A percentile compares a stretch with the other conserved stretches of the same genome.
Conservation (phyloP, 768 basidiomycete species). For the Tylopilus sp. region DNA sequence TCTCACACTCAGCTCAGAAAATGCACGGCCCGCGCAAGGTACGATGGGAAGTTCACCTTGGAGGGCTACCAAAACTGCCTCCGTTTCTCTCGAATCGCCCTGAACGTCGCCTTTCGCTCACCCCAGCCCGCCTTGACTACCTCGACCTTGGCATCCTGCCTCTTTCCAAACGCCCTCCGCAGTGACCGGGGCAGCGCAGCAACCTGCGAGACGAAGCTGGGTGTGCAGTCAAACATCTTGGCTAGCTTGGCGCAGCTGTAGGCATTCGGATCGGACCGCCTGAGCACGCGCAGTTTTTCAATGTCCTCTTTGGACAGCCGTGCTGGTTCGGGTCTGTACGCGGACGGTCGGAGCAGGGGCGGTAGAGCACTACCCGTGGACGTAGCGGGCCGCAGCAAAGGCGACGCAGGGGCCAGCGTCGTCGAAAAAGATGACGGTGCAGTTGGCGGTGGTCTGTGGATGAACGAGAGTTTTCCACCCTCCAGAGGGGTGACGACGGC, state of each 20-base stretch:
- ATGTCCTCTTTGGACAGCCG: constrained; percentile 53
- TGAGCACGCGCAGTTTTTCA: constrained; percentile 53
- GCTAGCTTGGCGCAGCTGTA: constrained; percentile 71
- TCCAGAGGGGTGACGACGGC: constrained; percentile 48
- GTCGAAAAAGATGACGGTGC: constrained; percentile 71
- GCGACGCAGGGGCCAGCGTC: constrained; percentile 66
- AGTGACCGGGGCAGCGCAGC: constrained; percentile 58
- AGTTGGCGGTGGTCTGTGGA: constrained; percentile 81
- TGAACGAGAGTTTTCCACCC: constrained; percentile 66
- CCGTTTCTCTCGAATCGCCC: constrained; percentile 64
- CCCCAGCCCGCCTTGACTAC: constrained; percentile 60
- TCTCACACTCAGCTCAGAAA: neutral
- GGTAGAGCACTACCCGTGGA: constrained; percentile 38
- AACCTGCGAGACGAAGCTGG: constrained; percentile 59
- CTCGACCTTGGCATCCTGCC: constrained; percentile 46
- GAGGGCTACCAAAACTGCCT: constrained; percentile 62
- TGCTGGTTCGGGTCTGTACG: constrained; percentile 29
- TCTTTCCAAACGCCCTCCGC: constrained; percentile 40
- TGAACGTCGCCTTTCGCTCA: constrained; percentile 57
- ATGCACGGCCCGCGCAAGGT: neutral
- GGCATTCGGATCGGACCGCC: constrained; percentile 50
- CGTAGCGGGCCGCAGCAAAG: constrained; percentile 50
- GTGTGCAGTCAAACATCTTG: constrained; percentile 70
- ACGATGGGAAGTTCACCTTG: constrained; percentile 9
- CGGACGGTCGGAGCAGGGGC: constrained; percentile 44